phyloP scores from a whole-genome alignment of 805 yeast genomes.

The Zygosaccharomyces gambellarensis region DNA sequence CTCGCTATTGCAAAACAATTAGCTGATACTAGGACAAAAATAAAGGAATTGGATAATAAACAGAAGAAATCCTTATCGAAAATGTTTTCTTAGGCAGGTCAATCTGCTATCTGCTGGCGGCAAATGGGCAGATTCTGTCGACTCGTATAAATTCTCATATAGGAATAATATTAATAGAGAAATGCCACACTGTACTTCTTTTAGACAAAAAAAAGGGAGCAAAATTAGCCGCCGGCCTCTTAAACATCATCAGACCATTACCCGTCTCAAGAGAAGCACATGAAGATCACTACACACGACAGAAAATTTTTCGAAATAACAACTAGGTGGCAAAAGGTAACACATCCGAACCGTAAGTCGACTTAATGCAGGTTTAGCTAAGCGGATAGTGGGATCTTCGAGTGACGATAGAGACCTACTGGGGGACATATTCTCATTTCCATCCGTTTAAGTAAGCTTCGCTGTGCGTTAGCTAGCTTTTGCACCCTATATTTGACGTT shows the following conservation, averaged over 20 bases:
- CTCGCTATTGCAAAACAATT: conserved; percentile 65
- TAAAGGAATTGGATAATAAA: conserved; percentile 54
- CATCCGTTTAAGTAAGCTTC: conserved; percentile 11
- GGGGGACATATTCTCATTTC: conserved; percentile 11
- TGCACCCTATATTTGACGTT: conserved; percentile 3
- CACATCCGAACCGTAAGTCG: not conserved
- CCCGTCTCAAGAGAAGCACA: not conserved
- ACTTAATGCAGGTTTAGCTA: not conserved
- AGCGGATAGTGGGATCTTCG: conserved; percentile 5
- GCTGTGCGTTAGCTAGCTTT: conserved; percentile 6
- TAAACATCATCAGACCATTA: not conserved
- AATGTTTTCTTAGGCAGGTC: conserved; percentile 42
- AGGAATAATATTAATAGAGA: not conserved
- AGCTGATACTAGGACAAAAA: conserved; percentile 48
- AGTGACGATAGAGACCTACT: conserved; percentile 13
- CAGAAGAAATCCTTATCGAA: conserved; percentile 72
- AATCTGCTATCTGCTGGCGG: too few species aligned
- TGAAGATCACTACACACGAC: conserved; percentile 3
- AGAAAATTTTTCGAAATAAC: conserved; percentile 8
- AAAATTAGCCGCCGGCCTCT: not conserved
- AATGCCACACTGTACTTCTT: not conserved
- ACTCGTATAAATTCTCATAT: not conserved
- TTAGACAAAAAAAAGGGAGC: too few species aligned
- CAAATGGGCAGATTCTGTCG: not conserved
- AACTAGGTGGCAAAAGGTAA: conserved; percentile 14